phyloP scores from a whole-genome alignment of 1,284 basidiomycete species.

The Heterobasidion occidentale region DNA sequence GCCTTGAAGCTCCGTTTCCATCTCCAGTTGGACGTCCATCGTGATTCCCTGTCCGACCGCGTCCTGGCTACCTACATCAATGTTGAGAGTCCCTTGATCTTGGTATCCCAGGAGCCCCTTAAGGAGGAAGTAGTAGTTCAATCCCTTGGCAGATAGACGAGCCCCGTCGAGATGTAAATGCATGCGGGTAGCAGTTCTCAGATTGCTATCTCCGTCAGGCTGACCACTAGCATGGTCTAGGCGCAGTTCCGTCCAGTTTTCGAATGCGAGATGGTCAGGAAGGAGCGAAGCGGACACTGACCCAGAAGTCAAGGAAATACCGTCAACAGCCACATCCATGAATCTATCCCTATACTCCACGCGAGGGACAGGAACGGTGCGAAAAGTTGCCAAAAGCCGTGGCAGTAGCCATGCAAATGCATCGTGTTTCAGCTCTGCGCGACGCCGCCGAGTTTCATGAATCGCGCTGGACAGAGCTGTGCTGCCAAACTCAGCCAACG shows the following conservation, averaged over 20 bases:
- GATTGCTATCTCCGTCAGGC: conserved; percentile 9
- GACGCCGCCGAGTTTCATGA: conserved; percentile 8
- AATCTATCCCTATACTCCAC: conserved; percentile 26
- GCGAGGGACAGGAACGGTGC: conserved; percentile 33
- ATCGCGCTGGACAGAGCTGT: conserved; percentile 9
- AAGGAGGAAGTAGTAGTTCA: conserved; percentile 38
- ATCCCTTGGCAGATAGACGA: conserved; percentile 28
- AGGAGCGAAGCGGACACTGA: conserved; percentile 22
- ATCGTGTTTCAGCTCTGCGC: conserved; percentile 22
- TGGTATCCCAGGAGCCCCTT: conserved; percentile 28
- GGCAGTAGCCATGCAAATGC: conserved; percentile 34
- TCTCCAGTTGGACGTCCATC: conserved; percentile 34
- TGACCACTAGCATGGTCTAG: conserved; percentile 19
- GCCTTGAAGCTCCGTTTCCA: conserved; percentile 9
- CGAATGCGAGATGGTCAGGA: conserved; percentile 34
- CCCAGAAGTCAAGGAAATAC: conserved; percentile 24
- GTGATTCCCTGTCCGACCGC: conserved; percentile 21
- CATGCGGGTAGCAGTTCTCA: conserved; percentile 24
- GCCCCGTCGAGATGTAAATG: conserved; percentile 35
- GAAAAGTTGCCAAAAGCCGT: conserved; percentile 25
- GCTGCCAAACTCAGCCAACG: conserved; percentile 16
- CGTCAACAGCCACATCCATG: conserved; percentile 31
- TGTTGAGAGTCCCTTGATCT: conserved; percentile 38
- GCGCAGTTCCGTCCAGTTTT: conserved; percentile 33
- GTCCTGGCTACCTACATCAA: conserved; percentile 24